These are phyloP conservation scores for Botrytis sinoallii DNA, from an alignment of 2,329 filamentous ascomycete species.

Conservation along the genomic window DNA sequence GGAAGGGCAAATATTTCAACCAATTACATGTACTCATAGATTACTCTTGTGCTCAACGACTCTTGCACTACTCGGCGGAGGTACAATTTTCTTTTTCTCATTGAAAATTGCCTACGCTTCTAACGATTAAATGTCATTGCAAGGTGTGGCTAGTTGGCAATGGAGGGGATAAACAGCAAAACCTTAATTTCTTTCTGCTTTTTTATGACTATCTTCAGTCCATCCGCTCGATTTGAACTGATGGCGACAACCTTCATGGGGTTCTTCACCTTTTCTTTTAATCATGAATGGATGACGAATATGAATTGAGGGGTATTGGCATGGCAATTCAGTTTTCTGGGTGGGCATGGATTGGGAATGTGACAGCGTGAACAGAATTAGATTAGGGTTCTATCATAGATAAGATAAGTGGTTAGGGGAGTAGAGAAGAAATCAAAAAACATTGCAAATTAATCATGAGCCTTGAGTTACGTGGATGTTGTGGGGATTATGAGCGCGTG, in stretches of 20 bases:
- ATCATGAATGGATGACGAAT: constrained; percentile 8
- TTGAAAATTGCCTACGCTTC: background rate
- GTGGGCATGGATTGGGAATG: constrained; percentile 9
- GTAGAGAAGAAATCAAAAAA: constrained; percentile 18
- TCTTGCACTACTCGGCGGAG: constrained; percentile 15
- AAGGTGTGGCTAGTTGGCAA: constrained; percentile 17
- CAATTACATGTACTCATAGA: constrained; percentile 35
- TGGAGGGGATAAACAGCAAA: background rate
- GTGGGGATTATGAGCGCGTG: background rate
- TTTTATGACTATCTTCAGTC: constrained; percentile 11
- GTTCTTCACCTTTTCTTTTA: background rate
- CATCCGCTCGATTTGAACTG: background rate
- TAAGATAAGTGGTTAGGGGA: constrained; percentile 11
- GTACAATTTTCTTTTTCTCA: constrained; percentile 3
- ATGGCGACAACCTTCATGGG: background rate
- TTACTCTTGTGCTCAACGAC: constrained; percentile 25
- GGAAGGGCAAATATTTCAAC: constrained; percentile 26
- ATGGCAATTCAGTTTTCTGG: constrained; percentile 11
- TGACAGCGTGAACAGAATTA: constrained; percentile 17
- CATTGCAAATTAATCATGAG: constrained; percentile 16
- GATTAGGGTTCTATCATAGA: constrained; percentile 17
- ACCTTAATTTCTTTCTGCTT: constrained; percentile 6
- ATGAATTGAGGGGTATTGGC: constrained; percentile 11
- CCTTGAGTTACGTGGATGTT: background rate
- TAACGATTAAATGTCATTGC: constrained; percentile 10